These are phyloP conservation scores for Calocybe gambosa DNA, from an alignment of 1,284 basidiomycete species.

Conservation along the genomic window DNA sequence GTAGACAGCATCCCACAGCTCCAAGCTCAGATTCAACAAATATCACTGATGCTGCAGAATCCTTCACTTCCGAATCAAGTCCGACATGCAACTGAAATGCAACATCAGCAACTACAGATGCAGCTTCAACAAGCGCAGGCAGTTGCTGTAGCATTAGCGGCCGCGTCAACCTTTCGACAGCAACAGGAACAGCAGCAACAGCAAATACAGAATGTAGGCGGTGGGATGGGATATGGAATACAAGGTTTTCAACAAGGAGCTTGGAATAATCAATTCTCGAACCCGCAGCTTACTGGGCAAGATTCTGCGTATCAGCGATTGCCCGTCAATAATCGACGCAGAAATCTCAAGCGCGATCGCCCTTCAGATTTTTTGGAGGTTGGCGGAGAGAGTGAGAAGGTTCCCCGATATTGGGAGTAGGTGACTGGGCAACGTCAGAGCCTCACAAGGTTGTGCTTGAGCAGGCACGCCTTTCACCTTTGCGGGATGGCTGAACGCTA, in stretches of 20 bases:
- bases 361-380: slow-evolving; percentile 80
- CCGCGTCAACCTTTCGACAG: slow-evolving; percentile 42
- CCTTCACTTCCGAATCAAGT: slow-evolving; percentile 61
- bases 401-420: slow-evolving; percentile 72
- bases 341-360: slow-evolving; percentile 70
- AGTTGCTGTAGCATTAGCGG: slow-evolving; percentile 53
- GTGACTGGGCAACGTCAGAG: too few species aligned
- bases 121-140: slow-evolving; percentile 72
- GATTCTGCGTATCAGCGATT: slow-evolving; percentile 82
- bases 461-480: too few species aligned
- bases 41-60: slow-evolving; percentile 73
- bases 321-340: slow-evolving; percentile 70
- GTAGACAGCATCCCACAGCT: slow-evolving; percentile 68
- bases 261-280: slow-evolving; percentile 46
- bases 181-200: slow-evolving; percentile 30
- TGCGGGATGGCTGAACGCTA: too few species aligned
- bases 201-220: slow-evolving; percentile 25
- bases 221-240: slow-evolving; percentile 34
- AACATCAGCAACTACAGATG: slow-evolving; percentile 70
- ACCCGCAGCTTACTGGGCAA: slow-evolving; percentile 56
- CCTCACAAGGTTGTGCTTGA: too few species aligned
- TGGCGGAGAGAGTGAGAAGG: slow-evolving; percentile 57
- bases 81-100: slow-evolving; percentile 72
- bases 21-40: slow-evolving; percentile 72
- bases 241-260: slow-evolving; percentile 33